A percentile compares a stretch with the other conserved stretches of the same genome.
Conservation (phyloP, 78 protist genomes). For the Tieghemostelium lacteum region DNA sequence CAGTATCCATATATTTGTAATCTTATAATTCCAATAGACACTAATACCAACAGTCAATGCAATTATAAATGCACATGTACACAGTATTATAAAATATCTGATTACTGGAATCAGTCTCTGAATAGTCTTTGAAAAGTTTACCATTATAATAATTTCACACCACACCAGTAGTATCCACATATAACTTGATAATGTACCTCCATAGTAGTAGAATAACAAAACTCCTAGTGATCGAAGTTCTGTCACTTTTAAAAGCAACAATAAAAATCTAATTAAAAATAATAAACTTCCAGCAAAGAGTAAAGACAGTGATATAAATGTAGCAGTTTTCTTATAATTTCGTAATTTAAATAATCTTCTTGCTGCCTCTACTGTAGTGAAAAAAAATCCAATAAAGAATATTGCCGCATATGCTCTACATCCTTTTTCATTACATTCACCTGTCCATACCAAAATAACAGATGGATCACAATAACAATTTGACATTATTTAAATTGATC, state of each 20-base stretch:
- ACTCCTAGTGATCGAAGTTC: background rate
- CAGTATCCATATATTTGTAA: constrained; percentile 6
- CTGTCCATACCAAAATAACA: background rate
- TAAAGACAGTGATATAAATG: background rate
- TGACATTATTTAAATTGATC: too few species aligned
- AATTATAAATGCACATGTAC: background rate
- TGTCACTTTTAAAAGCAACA: constrained; percentile 8
- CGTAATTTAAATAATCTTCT: constrained; percentile 17
- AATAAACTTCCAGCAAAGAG: background rate
- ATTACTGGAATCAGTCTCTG: constrained; percentile 10
- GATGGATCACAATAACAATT: constrained; percentile 50
- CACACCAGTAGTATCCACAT: constrained; percentile 21
- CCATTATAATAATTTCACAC: constrained; percentile 28
- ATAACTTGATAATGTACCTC: background rate
- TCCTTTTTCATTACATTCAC: background rate
- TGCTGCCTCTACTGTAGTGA: background rate
- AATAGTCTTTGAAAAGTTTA: constrained; percentile 17
- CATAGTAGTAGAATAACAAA: constrained; percentile 9
- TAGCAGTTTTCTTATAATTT: background rate
- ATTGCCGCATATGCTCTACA: constrained; percentile 1
- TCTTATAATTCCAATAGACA: constrained; percentile 21
- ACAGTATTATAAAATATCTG: background rate
- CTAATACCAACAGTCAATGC: constrained; percentile 27
- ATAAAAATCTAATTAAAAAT: background rate
- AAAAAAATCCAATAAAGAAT: background rate